A percentile compares a stretch with the other conserved stretches of the same genome.
Evolutionary conservation across 352 stramenopile species (phyloP).

Genomic region (Pythium phragmiticola): DNA sequence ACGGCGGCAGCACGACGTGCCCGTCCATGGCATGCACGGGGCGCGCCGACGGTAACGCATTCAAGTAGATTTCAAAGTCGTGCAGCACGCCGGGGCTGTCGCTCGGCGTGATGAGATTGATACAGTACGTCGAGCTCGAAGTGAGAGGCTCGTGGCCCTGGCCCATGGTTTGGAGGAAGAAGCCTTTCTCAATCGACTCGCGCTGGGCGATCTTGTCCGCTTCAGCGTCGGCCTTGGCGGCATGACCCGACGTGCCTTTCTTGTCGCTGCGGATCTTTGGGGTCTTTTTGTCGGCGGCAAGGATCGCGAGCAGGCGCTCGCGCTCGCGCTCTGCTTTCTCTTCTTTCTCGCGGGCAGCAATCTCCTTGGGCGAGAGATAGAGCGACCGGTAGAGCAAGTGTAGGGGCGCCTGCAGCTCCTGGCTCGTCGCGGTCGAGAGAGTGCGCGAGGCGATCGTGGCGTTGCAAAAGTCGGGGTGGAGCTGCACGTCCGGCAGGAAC

Average conservation of each 20-base stretch:
- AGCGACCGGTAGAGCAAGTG: slow-evolving; percentile 77
- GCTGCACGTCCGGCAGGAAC: slow-evolving; percentile 61
- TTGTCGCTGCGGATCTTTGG: slow-evolving; percentile 29
- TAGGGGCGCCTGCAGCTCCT: slow-evolving; percentile 57
- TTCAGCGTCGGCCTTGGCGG: neutral
- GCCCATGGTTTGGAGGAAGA: slow-evolving; percentile 70
- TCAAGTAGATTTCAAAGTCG: slow-evolving; percentile 75
- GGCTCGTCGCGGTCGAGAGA: slow-evolving; percentile 40
- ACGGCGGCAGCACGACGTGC: slow-evolving; percentile 50
- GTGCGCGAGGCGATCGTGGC: slow-evolving; percentile 41
- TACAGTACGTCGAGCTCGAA: slow-evolving; percentile 66
- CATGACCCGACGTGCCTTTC: neutral
- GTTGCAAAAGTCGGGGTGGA: slow-evolving; percentile 67
- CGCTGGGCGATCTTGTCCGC: slow-evolving; percentile 25
- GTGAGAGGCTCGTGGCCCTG: slow-evolving; percentile 69
- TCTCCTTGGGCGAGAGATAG: slow-evolving; percentile 61
- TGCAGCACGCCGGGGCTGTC: slow-evolving; percentile 58
- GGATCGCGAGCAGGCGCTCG: slow-evolving; percentile 15
- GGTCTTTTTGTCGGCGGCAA: slow-evolving; percentile 20
- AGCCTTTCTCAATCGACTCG: slow-evolving; percentile 40
- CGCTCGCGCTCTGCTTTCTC: slow-evolving; percentile 39
- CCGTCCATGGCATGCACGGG: slow-evolving; percentile 49
- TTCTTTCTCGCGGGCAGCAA: slow-evolving; percentile 45
- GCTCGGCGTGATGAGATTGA: slow-evolving; percentile 68
- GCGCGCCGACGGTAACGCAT: slow-evolving; percentile 61